Percentiles rank a stretch among this genome's conserved stretches.
Conservation (phyloP, 75 land plant genomes). For the Pinus albicaulis region DNA sequence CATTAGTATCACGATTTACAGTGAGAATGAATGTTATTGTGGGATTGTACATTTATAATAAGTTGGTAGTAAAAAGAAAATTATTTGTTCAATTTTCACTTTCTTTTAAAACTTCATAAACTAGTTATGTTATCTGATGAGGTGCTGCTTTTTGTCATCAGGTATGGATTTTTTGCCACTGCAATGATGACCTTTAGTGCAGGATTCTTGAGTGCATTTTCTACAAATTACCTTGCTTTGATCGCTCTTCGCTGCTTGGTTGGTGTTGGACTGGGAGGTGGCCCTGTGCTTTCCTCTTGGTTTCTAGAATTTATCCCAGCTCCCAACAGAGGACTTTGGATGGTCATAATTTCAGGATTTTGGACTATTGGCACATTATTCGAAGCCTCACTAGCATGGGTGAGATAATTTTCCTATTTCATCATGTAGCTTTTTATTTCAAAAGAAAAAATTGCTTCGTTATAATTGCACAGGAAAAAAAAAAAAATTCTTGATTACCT, state of each 20-base stretch:
- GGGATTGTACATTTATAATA: no score
- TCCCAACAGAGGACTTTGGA: slow-evolving; percentile 44
- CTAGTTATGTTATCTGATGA: no score
- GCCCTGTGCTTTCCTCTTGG: slow-evolving; percentile 44
- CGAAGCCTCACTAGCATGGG: slow-evolving; percentile 47
- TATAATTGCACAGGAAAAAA: no score
- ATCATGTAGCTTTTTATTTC: not conserved
- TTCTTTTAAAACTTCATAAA: no score
- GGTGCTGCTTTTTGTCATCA: slow-evolving; percentile 6
- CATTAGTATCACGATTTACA: no score
- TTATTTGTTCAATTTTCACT: no score
- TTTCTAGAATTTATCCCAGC: slow-evolving; percentile 52
- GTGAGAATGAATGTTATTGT: no score
- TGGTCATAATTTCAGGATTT: slow-evolving; percentile 39
- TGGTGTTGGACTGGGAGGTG: slow-evolving; percentile 49
- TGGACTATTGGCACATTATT: slow-evolving; percentile 47
- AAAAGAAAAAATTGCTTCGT: no score
- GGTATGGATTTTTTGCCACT: slow-evolving; percentile 48
- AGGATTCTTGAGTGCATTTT: slow-evolving; percentile 33
- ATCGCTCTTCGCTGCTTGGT: slow-evolving; percentile 40
- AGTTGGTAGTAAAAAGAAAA: no score
- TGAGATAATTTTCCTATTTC: not conserved
- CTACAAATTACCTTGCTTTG: slow-evolving; percentile 37
- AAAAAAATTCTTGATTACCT: no score
- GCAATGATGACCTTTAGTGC: slow-evolving; percentile 37